Conservation (phyloP, 345 rosid species). For the Gossypium herbaceum region DNA sequence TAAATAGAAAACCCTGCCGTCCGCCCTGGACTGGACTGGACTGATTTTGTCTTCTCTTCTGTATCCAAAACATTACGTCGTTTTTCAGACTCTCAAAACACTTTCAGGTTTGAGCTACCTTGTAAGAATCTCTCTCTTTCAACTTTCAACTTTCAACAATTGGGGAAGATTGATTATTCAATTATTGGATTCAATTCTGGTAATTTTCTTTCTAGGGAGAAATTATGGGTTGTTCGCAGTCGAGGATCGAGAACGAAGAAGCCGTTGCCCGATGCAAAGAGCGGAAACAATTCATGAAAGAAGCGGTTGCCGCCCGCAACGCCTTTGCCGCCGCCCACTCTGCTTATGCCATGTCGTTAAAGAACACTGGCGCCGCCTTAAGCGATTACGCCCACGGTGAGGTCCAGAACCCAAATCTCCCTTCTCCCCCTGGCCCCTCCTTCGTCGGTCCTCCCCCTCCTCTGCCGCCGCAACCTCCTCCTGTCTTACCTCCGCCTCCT, state of each 20-base stretch:
- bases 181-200: background rate
- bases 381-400: constrained; percentile 80
- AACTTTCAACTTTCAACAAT: constrained; percentile 11
- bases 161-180: background rate
- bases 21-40: too few relatives aligned
- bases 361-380: constrained; percentile 93
- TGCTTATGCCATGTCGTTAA: constrained; percentile 67
- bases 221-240: constrained; percentile 85
- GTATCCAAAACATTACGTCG: background rate
- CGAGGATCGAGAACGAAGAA: constrained; percentile 96
- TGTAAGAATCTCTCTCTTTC: background rate
- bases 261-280: constrained; percentile 80
- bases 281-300: constrained; percentile 66
- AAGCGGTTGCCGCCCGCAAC: constrained; percentile 67
- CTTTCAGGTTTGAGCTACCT: too few relatives aligned
- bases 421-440: constrained; percentile 9
- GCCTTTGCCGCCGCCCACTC: constrained; percentile 98
- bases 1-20: background rate
- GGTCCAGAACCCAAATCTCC: constrained; percentile 35
- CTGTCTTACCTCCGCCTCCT: constrained; percentile 49
- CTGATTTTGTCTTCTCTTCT: background rate
- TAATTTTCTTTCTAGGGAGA: background rate
- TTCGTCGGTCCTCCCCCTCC: background rate
- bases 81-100: background rate
- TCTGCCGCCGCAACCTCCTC: constrained; percentile 9